Base-by-base conservation (phyloP, 192 early-diverging fungal genomes). In the Coemansia sp. region DNA sequence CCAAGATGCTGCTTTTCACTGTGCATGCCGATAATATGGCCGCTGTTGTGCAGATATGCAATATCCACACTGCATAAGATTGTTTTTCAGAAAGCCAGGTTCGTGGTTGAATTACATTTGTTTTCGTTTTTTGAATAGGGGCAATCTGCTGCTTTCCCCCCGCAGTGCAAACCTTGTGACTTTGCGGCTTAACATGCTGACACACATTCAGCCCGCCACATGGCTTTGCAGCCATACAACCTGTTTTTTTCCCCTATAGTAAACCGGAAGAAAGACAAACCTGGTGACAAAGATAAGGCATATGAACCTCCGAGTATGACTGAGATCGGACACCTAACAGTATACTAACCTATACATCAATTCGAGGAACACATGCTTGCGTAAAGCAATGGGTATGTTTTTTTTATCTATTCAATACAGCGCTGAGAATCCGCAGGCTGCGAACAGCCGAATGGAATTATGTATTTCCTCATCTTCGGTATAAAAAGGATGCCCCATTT, bases 191-290 rank as follows among this genome's bases (percentile, higher is more conserved):
- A 17, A 52, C 22, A 52, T 25, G 46, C 49, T 52, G 22, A 52
- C 49, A 52, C 49, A 25, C 49, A 13, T 20, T 20, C 23, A 52
- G 49, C 49, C 49, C 49, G 14, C 20, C 49, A 52, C 49, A 52
- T 25, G 49, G 22, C 49, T 25, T 25, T 25, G 8, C 11, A 6
- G 23, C 49, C 23, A 14, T 52, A 52, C 3, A 9, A 52, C 23
- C 14, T 25, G 19, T 52, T 52, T 25, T 25, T 3, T 25, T 3
- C 38, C 38, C 9, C 14, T 45, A 45, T 13, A 23, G 22, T 52
- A 52, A 25, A 22, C 23, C 8, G 49, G 49, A 25, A 52, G 13
- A 14, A 9, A 52, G 22, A 11, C 9, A 25, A 10, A 25, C 8
- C 49, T 52, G 49, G 7, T 52, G 49, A 52, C 49, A 52, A 11